Base-by-base conservation (phyloP, 805 yeast species). In the Ogataea allantospora region DNA sequence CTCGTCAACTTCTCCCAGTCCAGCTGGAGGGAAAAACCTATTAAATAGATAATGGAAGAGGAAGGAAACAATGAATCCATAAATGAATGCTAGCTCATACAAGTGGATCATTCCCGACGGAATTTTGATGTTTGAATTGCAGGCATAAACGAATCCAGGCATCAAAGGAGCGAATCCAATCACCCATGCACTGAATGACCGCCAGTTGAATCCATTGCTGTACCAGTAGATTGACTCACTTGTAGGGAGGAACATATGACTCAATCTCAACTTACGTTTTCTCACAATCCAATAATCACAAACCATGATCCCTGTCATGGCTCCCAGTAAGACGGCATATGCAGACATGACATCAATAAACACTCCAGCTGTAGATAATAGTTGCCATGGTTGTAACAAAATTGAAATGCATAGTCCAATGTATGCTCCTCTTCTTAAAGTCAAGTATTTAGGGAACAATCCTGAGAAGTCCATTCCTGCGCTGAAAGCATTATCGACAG, bases 301-400 rank as follows among this genome's bases (percentile, higher is more conserved):
- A 28, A 70, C 65, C 34, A 78, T 68, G 21, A 82, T 83, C 42
- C 91, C 95, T 6, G 87, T 83, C 54, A 83, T 80, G 11, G 89
- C 77, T 38, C 84, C 67, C 51, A 83, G 82, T 6, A 54, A 55
- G 23, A 63, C 50, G 6, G 48, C 42, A 15, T 40, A 44, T 9
- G 48, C 44, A 3, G 48, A 44, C 48, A 44, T 44, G 4, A 44
- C 48, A 17, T 44, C 31, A 13, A 44, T 40, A 47, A 69, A 67
- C 7, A 53, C 53, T 5, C 63, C 49, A 2, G 71, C 58, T 18
- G 64, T 53, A 28, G 63, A 54, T 19, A 59, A 55, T 19, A 68
- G 54, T 24, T 54, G 54, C 75, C 75, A 69, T 8, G 75, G 75
- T 42, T 63, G 66, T 20, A 59, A 47, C 9, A 54, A 56, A 57